These are phyloP conservation scores for Aquilaria agallochum DNA, from an alignment of 441 rosid genomes.

Conservation along the genomic window DNA sequence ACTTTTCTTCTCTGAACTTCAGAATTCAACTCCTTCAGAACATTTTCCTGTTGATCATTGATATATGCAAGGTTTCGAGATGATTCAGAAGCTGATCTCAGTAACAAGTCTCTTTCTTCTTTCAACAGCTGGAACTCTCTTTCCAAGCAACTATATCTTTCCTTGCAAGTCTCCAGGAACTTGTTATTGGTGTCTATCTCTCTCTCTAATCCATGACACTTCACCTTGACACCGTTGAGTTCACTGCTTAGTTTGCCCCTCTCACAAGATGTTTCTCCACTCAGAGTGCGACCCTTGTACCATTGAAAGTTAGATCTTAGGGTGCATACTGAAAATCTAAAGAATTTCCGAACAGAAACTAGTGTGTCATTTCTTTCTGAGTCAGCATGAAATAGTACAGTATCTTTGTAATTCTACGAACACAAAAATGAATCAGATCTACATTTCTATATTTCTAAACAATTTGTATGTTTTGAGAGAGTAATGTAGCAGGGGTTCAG, in stretches of 20 bases:
- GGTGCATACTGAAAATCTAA: conserved; percentile 13
- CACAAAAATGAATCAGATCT: background rate
- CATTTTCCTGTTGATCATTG: conserved; percentile 49
- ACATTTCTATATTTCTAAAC: background rate
- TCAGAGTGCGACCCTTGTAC: conserved; percentile 49
- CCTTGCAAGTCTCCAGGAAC: conserved; percentile 46
- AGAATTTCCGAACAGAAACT: conserved; percentile 1
- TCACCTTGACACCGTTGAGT: conserved; percentile 47
- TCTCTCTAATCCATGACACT: conserved; percentile 38
- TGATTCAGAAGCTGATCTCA: conserved; percentile 31
- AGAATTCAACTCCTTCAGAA: conserved; percentile 44
- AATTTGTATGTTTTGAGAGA: conserved; percentile 1
- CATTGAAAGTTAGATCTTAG: conserved; percentile 38
- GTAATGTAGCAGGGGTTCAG: conserved; percentile 16
- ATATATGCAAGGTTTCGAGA: conserved; percentile 38
- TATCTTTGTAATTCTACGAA: background rate
- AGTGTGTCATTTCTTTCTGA: background rate
- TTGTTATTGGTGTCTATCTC: conserved; percentile 36
- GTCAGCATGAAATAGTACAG: conserved; percentile 3
- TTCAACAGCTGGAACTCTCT: conserved; percentile 48
- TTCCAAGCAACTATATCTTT: conserved; percentile 46
- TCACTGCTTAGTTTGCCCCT: conserved; percentile 41
- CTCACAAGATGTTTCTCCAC: conserved; percentile 32
- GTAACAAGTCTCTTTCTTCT: conserved; percentile 56
- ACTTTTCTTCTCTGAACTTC: conserved; percentile 56